Percentiles rank a stretch among this genome's conserved stretches.
Conservation (phyloP, 495 filamentous ascomycete species). For the Letharia lupina region DNA sequence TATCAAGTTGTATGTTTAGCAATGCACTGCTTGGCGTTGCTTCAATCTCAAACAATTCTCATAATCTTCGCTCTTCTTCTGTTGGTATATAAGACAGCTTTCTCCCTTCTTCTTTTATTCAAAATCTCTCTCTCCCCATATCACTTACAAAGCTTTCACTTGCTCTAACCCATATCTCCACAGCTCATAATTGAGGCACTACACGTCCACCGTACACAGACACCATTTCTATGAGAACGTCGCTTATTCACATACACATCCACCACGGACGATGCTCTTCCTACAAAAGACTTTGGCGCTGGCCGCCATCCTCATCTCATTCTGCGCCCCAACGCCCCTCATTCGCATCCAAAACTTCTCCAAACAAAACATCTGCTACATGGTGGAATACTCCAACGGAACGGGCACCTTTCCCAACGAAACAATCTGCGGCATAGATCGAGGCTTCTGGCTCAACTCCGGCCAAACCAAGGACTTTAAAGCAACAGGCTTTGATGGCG, state of each 20-base stretch:
- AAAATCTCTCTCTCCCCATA: not conserved
- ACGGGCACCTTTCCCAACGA: not conserved
- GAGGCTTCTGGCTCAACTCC: slow-evolving; percentile 10
- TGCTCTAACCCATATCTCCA: not conserved
- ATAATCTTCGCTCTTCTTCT: not conserved
- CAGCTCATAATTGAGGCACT: not conserved
- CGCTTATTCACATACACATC: not conserved
- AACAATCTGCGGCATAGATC: slow-evolving; percentile 7
- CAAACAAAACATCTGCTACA: slow-evolving; percentile 16
- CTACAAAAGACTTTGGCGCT: not conserved
- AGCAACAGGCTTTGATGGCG: not conserved
- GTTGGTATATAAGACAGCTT: not conserved
- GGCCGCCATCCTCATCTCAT: not conserved
- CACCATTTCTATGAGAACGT: not conserved
- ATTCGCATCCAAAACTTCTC: slow-evolving; percentile 16
- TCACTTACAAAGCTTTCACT: not conserved
- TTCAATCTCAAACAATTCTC: not conserved
- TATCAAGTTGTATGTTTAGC: not conserved
- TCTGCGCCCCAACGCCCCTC: not conserved
- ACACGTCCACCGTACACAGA: not conserved
- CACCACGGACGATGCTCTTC: not conserved
- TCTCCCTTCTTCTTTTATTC: not conserved
- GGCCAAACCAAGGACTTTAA: not conserved
- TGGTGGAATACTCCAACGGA: slow-evolving; percentile 17
- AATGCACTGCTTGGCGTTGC: not conserved